Percentiles rank a stretch among this genome's conserved stretches.
These are phyloP conservation scores for Boeremia exigua DNA, from an alignment of 2,329 filamentous ascomycete genomes.

Conservation along the genomic window DNA sequence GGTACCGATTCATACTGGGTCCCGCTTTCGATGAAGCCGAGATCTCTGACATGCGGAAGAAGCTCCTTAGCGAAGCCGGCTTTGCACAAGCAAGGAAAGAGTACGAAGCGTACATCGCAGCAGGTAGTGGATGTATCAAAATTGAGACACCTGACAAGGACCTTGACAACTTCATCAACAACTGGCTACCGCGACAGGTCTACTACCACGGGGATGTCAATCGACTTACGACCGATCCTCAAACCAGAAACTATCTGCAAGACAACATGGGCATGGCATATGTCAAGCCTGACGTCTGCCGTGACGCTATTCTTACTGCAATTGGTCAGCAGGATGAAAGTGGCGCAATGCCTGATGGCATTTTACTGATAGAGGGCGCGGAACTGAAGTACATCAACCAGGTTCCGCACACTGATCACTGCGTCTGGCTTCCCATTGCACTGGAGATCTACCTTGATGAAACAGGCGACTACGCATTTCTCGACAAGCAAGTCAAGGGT, in stretches of 20 bases:
- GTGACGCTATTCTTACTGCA: constrained; percentile 57
- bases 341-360: constrained; percentile 66
- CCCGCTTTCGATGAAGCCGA: constrained; percentile 61
- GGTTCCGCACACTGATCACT: constrained; percentile 66
- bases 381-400: constrained; percentile 68
- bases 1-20: constrained; percentile 63
- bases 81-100: constrained; percentile 56
- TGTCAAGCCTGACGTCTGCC: constrained; percentile 59
- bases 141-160: constrained; percentile 62
- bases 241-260: constrained; percentile 65
- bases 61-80: constrained; percentile 58
- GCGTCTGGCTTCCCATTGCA: constrained; percentile 63
- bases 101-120: constrained; percentile 60
- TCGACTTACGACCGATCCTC: constrained; percentile 64
- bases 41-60: constrained; percentile 53
- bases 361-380: constrained; percentile 60
- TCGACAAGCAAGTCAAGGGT: constrained; percentile 54
- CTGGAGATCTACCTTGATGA: constrained; percentile 63
- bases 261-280: constrained; percentile 68
- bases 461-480: constrained; percentile 60
- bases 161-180: constrained; percentile 65
- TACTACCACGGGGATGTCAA: constrained; percentile 67
- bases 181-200: constrained; percentile 64
- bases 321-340: constrained; percentile 61
- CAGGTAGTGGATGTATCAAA: constrained; percentile 58